A percentile compares a stretch with the other conserved stretches of the same genome.
Conservation (phyloP, 2,329 filamentous ascomycete genomes). For the Aspergillus spinulosporus region DNA sequence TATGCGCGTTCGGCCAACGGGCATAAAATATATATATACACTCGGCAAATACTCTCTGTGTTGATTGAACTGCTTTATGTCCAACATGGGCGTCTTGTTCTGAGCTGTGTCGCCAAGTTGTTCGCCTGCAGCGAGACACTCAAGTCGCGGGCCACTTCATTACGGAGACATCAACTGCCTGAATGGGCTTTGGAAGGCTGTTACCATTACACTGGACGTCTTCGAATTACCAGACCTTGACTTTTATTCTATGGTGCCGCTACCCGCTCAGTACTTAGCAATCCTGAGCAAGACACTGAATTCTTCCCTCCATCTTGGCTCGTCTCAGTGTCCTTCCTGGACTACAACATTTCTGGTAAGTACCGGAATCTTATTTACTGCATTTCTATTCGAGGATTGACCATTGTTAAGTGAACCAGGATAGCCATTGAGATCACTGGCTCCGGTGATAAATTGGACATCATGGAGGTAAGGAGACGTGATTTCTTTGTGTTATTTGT, state of each 20-base stretch:
- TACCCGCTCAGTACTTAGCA: slow-evolving; percentile 2
- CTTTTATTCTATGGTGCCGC: slow-evolving; percentile 5
- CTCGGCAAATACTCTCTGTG: neutral
- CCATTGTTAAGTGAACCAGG: no score
- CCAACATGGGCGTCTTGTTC: slow-evolving; percentile 5
- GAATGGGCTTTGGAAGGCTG: neutral
- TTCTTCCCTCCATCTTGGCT: neutral
- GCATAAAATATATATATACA: slow-evolving; percentile 1
- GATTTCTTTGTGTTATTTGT: neutral
- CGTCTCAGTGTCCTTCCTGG: neutral
- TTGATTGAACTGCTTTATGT: neutral
- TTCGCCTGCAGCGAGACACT: slow-evolving; percentile 11
- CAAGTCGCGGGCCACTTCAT: slow-evolving; percentile 2
- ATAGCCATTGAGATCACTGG: neutral
- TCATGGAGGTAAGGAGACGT: slow-evolving; percentile 18
- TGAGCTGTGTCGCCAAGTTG: slow-evolving; percentile 2
- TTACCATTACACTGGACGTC: neutral
- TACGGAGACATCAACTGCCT: slow-evolving; percentile 13
- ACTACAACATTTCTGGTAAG: neutral
- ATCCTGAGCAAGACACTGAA: slow-evolving; percentile 6
- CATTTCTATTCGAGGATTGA: no score
- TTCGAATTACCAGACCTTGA: neutral
- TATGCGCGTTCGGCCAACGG: neutral
- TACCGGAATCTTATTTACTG: no score
- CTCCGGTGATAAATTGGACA: neutral